Evolutionary conservation across 2,329 filamentous ascomycete species (phyloP), one percentile per base, ranked within the genome.

Genomic region (Botrytis hyacinthi): DNA sequence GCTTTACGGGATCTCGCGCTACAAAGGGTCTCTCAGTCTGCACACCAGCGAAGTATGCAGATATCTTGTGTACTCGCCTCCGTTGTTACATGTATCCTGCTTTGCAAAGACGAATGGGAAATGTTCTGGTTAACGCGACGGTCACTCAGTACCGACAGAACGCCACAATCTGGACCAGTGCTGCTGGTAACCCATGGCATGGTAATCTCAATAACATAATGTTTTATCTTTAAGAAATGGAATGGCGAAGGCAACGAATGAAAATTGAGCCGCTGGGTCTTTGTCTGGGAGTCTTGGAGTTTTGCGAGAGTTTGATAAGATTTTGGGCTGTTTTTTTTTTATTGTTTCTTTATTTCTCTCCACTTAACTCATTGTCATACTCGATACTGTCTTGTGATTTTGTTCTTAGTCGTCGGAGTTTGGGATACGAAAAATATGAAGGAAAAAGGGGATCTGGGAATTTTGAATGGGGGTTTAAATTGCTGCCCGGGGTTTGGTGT

Each of bases 1-100:
- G 93, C 82, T 95, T 95, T 80, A 84, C 92, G 0, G 97, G 91
- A 78, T 92, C 92, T 12, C 89, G 94, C 3, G 93, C 93, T 0
- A 95, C 93, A 26, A 93, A 93, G 80, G 90, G 93, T 0, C 93
- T 97, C 62, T 93, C 91, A 77, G 89, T 96, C 77, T 95, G 92
- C 77, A 93, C 94, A 0, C 93, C 94, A 0, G 93, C 93, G 0
- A 96, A 96, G 84, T 97, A 97, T 79, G 94, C 94, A 0, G 94
- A 97, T 81, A 85, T 97, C 46, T 87, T 95, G 4, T 95, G 93
- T 79, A 91, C 93, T 76, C 87, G 94, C 4, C 92, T 92, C 0
- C 85, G 94, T 0, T 86, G 86, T 22, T 95, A 96, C 80, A 85
- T 95, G 12, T 87, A 44, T 18, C 74, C 60, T 10, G 26, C 44